Percentiles rank a stretch among this genome's conserved stretches.
Evolutionary conservation across 2,329 filamentous ascomycete genomes (phyloP).

Genomic region (Fusarium circinatum): DNA sequence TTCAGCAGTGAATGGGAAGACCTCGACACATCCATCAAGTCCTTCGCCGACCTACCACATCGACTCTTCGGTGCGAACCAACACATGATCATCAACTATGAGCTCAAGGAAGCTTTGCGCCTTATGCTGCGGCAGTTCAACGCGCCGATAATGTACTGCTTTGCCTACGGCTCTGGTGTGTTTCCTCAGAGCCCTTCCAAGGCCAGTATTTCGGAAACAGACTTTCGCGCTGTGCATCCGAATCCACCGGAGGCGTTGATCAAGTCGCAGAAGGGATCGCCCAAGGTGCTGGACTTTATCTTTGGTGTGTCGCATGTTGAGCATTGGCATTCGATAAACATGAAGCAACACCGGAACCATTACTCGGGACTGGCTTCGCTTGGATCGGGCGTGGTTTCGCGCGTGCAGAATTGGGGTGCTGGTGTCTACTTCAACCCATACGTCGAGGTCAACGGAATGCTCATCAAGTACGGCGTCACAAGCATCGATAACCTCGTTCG

Average conservation of each 20-base stretch:
- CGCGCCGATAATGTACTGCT: conserved; percentile 94
- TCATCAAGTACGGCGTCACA: conserved; percentile 98
- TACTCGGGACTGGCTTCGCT: conserved; percentile 87
- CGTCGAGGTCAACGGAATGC: conserved; percentile 90
- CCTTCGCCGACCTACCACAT: conserved; percentile 58
- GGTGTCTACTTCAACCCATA: conserved; percentile 99
- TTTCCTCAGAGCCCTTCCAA: conserved; percentile 79
- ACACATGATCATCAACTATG: conserved; percentile 93
- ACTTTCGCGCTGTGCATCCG: conserved; percentile 76
- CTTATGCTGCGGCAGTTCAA: conserved; percentile 91
- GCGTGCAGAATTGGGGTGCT: conserved; percentile 91
- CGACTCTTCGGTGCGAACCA: conserved; percentile 90
- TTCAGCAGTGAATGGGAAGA: conserved; percentile 58
- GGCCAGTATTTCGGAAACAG: conserved; percentile 63
- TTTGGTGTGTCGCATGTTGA: conserved; percentile 94
- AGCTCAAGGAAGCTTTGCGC: conserved; percentile 91
- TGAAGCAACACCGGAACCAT: conserved; percentile 88
- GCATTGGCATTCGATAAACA: conserved; percentile 96
- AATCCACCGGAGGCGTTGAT: conserved; percentile 83
- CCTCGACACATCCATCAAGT: conserved; percentile 54
- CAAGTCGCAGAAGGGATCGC: conserved; percentile 85
- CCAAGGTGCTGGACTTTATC: conserved; percentile 99
- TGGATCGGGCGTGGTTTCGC: conserved; percentile 85
- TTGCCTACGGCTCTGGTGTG: conserved; percentile 96
- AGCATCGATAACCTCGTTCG: conserved; percentile 89